phyloP scores from a whole-genome alignment of 116 monocot species.

The Cymodocea nodosa region DNA sequence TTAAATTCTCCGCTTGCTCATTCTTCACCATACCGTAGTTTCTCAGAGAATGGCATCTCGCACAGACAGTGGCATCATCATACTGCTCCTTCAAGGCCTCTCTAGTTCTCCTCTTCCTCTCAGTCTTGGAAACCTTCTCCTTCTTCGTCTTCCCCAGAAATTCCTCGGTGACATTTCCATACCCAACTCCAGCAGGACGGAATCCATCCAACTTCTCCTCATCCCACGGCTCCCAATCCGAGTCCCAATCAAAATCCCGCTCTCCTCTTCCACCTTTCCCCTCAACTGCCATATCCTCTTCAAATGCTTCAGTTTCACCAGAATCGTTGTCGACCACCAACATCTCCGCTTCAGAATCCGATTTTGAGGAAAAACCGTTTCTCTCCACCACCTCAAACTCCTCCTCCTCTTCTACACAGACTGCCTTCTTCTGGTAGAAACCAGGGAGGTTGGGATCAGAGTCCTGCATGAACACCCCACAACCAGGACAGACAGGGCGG shows the following conservation, averaged over 20 bases:
- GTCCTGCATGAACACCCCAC: constrained; percentile 94
- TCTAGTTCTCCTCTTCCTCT: constrained; percentile 55
- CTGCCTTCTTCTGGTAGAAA: constrained; percentile 40
- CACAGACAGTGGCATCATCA: constrained; percentile 38
- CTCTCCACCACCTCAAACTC: constrained; percentile 11
- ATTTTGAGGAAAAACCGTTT: background rate
- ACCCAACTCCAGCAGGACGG: constrained; percentile 63
- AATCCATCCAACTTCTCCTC: constrained; percentile 69
- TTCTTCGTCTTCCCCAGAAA: constrained; percentile 35
- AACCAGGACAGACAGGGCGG: constrained; percentile 67
- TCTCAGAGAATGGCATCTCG: constrained; percentile 86
- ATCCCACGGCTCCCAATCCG: constrained; percentile 52
- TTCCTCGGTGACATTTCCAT: constrained; percentile 70
- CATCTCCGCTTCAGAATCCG: background rate
- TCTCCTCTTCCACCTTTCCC: constrained; percentile 5
- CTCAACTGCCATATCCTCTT: constrained; percentile 11
- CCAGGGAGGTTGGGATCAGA: constrained; percentile 68
- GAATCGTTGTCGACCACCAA: constrained; percentile 6
- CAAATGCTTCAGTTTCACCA: constrained; percentile 5
- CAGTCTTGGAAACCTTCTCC: constrained; percentile 75
- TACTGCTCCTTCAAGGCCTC: constrained; percentile 38
- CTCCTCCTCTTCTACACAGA: background rate
- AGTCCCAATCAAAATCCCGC: constrained; percentile 24
- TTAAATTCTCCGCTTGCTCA: constrained; percentile 66
- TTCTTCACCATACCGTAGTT: constrained; percentile 90